Evolutionary conservation across 1,284 basidiomycete genomes (phyloP).

Genomic region (Fomitopsis schrenkii): DNA sequence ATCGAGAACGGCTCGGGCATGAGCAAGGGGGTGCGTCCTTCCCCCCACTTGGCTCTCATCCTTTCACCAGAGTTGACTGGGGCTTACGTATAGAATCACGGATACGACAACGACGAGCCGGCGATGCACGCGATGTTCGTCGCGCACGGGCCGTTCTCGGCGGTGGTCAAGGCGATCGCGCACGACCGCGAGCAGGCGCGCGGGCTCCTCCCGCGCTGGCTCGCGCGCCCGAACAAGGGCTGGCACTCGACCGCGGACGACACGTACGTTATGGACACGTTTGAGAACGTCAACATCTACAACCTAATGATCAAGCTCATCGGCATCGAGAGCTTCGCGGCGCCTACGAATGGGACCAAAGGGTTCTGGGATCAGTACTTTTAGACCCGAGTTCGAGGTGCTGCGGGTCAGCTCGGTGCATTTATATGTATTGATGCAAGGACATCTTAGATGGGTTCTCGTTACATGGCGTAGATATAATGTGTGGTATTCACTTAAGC

Average conservation of each 20-base stretch:
- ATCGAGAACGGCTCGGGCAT: constrained; percentile 59
- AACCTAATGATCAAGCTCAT: constrained; percentile 76
- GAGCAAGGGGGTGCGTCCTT: constrained; percentile 68
- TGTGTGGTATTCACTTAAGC: neutral
- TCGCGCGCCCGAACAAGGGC: constrained; percentile 41
- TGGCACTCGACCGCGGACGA: constrained; percentile 65
- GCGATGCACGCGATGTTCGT: constrained; percentile 91
- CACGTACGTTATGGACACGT: constrained; percentile 73
- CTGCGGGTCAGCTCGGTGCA: neutral
- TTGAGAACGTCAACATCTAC: constrained; percentile 84
- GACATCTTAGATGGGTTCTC: neutral
- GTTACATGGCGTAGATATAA: neutral
- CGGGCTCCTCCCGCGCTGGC: constrained; percentile 20
- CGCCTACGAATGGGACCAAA: constrained; percentile 70
- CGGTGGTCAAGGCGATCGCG: constrained; percentile 56
- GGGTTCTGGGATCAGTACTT: constrained; percentile 82
- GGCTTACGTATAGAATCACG: constrained; percentile 56
- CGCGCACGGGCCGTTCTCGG: constrained; percentile 82
- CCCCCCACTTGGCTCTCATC: neutral
- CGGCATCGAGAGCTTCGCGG: constrained; percentile 54
- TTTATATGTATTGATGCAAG: neutral
- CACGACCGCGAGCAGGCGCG: constrained; percentile 24
- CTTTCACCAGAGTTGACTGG: neutral
- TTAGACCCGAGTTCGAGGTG: constrained; percentile 15
- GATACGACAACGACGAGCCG: constrained; percentile 73